phyloP scores from a whole-genome alignment of 148 eudicot genomes.

The Rhododendron henanense region DNA sequence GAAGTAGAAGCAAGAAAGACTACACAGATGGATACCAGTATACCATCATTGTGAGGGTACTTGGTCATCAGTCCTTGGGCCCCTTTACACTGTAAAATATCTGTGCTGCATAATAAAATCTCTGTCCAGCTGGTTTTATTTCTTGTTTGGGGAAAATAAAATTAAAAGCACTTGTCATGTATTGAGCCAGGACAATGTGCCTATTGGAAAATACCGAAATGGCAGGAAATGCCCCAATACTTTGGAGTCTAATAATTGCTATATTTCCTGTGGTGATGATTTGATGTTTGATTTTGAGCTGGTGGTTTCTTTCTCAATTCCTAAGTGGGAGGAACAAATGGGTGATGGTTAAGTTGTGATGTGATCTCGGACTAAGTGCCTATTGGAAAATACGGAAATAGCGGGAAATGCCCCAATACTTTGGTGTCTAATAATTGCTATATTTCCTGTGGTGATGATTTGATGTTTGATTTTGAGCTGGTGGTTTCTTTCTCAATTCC shows the following conservation, averaged over 20 bases:
- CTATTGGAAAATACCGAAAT: not conserved
- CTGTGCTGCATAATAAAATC: not conserved
- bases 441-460: not conserved
- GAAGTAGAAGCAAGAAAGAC: not conserved
- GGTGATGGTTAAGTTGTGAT: slow-evolving; percentile 20
- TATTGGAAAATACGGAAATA: not conserved
- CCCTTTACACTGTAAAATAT: not conserved
- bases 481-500: slow-evolving; percentile 7
- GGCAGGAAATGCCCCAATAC: not conserved
- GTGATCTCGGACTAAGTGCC: not conserved
- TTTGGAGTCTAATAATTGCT: not conserved
- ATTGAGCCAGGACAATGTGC: not conserved
- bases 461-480: slow-evolving; percentile 7
- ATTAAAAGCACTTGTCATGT: not conserved
- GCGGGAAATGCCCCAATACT: not conserved
- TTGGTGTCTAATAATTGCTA: not conserved
- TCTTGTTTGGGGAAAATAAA: not conserved
- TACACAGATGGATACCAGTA: not conserved
- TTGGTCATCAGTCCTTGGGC: not conserved
- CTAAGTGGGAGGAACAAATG: slow-evolving; percentile 7
- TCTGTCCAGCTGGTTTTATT: not conserved
- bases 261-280: not conserved
- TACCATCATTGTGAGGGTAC: not conserved
- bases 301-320: slow-evolving; percentile 8
- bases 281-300: slow-evolving; percentile 7